Conservation (phyloP, 2,329 filamentous ascomycete genomes). For the Aspergillus pseudoterreus region DNA sequence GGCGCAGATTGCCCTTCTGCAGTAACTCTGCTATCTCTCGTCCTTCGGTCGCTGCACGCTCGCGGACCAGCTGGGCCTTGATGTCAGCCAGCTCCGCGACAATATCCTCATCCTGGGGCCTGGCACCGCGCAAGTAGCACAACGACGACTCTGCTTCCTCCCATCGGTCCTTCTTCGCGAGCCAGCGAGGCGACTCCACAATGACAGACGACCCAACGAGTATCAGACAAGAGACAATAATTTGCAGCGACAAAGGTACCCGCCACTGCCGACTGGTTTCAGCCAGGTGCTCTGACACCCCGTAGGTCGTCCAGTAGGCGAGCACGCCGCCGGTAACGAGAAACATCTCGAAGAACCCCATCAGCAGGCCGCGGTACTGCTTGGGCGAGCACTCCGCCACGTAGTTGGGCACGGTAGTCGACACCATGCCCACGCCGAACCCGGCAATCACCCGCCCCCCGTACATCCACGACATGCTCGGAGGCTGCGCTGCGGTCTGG, state of each 20-base stretch:
- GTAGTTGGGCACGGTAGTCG: slow-evolving; percentile 1
- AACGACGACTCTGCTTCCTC: background rate
- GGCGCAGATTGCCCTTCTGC: background rate
- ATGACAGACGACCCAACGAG: background rate
- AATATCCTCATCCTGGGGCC: background rate
- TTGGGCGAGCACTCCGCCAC: slow-evolving; percentile 3
- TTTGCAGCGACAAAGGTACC: slow-evolving; percentile 1
- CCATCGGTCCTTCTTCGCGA: slow-evolving; percentile 1
- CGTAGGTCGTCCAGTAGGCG: slow-evolving; percentile 3
- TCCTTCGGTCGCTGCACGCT: background rate
- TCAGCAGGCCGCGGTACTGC: slow-evolving; percentile 1
- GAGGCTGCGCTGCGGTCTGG: slow-evolving; percentile 1
- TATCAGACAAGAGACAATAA: background rate
- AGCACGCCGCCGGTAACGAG: slow-evolving; percentile 1
- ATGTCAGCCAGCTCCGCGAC: background rate
- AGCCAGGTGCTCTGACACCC: background rate
- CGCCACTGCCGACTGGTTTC: slow-evolving; percentile 1
- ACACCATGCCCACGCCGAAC: slow-evolving; percentile 1
- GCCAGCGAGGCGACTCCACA: slow-evolving; percentile 1
- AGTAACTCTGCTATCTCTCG: slow-evolving; percentile 1
- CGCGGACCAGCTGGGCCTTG: background rate
- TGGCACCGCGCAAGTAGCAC: background rate
- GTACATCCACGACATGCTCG: background rate
- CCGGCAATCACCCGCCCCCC: background rate
- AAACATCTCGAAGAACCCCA: slow-evolving; percentile 5